Base-by-base conservation (phyloP, 2,329 filamentous ascomycete genomes). In the Alternaria novae-zelandiae region DNA sequence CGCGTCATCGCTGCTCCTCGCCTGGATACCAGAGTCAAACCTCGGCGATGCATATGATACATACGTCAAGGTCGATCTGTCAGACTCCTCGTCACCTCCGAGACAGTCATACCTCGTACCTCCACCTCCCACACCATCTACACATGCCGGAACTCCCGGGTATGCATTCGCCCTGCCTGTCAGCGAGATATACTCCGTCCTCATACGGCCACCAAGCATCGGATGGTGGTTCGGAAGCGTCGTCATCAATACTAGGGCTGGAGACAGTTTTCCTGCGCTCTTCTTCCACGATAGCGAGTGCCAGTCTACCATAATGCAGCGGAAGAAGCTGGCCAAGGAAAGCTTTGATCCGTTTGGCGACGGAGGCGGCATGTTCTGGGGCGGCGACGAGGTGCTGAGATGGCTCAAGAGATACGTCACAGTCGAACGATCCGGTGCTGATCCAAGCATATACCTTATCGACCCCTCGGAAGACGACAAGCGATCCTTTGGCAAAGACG, bases 211-310 rank as follows among this genome's bases (percentile, higher is more conserved):
- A 4, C 96, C 96, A 6, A 97, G 93, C 78, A 82, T 97, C 8
- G 96, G 96, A 15, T 99, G 96, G 96, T 99, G 96, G 96, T 97
- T 96, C 78, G 96, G 96, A 32, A 97, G 94, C 67, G 82, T 99
- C 26, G 91, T 99, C 61, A 93, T 99, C 82, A 99, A 99, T 78
- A 93, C 92, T 1, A 86, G 92, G 12, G 89, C 91, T 1, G 96
- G 96, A 4, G 94, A 98, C 77, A 96, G 92, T 77, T 97, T 98
- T 70, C 96, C 96, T 0, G 94, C 96, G 0, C 83, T 99, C 2
- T 99, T 99, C 82, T 99, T 99, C 82, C 96, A 99, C 78, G 96
- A 99, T 75, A 94, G 90, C 66, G 96, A 99, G 82, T 99, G 96
- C 75, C 92, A 97, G 81, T 96, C 92, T 57, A 99, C 96, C 0